Evolutionary conservation across 1,284 basidiomycete species (phyloP).

Genomic region (Microbotryum saponariae): DNA sequence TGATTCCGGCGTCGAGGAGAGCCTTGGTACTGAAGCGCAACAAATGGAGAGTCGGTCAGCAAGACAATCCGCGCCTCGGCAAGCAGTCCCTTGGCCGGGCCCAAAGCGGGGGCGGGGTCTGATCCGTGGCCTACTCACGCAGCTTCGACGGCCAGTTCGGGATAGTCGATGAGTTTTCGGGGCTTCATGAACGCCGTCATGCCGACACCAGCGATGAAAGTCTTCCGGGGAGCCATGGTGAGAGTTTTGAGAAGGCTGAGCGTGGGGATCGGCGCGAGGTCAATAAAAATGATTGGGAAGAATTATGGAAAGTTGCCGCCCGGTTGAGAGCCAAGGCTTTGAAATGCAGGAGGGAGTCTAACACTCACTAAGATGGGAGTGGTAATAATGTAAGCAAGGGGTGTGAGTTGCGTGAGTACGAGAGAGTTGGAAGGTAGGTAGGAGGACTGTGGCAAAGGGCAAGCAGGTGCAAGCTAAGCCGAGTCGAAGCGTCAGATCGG

Average conservation of each 20-base stretch:
- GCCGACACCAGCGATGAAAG: slow-evolving; percentile 58
- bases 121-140: neutral
- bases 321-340: too few species aligned
- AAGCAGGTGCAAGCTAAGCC: too few species aligned
- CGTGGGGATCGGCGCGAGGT: neutral
- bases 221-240: slow-evolving; percentile 13
- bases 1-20: slow-evolving; percentile 75
- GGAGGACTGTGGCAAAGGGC: too few species aligned
- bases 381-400: too few species aligned
- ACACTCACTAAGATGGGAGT: too few species aligned
- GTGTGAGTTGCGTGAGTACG: too few species aligned
- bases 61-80: too few species aligned
- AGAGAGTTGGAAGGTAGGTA: too few species aligned
- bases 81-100: neutral
- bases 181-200: slow-evolving; percentile 78
- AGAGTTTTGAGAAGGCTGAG: neutral
- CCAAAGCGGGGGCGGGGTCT: neutral
- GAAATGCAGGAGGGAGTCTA: too few species aligned
- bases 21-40: slow-evolving; percentile 79
- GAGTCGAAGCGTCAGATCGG: too few species aligned
- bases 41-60: slow-evolving; percentile 30
- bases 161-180: slow-evolving; percentile 46
- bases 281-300: too few species aligned
- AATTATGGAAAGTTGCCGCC: too few species aligned
- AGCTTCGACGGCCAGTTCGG: slow-evolving; percentile 33